Evolutionary conservation across 2,329 filamentous ascomycete genomes (phyloP).

Genomic region (Trichoderma koningii): DNA sequence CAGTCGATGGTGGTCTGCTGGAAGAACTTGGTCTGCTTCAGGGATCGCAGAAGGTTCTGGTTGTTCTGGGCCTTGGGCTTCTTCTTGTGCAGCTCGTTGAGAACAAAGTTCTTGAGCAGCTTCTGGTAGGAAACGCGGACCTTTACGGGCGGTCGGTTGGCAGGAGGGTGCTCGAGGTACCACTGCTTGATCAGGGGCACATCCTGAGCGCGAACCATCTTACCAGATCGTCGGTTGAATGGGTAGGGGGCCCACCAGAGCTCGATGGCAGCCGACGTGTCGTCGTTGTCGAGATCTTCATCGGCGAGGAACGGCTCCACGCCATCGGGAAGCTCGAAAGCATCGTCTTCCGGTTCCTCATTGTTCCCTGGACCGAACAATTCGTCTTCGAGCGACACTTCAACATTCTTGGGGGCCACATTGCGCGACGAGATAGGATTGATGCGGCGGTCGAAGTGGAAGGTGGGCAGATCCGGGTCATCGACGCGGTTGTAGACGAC

Average conservation of each 20-base stretch:
- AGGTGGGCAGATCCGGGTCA: conserved; percentile 86
- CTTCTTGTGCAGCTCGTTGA: conserved; percentile 96
- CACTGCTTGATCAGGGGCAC: conserved; percentile 97
- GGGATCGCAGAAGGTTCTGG: conserved; percentile 82
- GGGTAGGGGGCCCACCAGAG: conserved; percentile 98
- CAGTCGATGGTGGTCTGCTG: conserved; percentile 99
- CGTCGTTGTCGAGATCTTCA: conserved; percentile 83
- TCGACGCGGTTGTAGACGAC: conserved; percentile 87
- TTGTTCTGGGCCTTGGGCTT: conserved; percentile 94
- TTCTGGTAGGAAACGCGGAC: conserved; percentile 98
- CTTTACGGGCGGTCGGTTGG: conserved; percentile 85
- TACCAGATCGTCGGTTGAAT: conserved; percentile 89
- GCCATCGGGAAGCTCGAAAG: conserved; percentile 78
- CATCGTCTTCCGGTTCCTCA: conserved; percentile 73
- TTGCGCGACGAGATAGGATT: conserved; percentile 96
- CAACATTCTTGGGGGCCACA: conserved; percentile 92
- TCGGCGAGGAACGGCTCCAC: conserved; percentile 87
- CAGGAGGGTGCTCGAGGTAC: conserved; percentile 94
- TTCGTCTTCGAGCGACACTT: conserved; percentile 87
- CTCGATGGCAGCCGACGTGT: conserved; percentile 87
- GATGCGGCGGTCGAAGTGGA: conserved; percentile 97
- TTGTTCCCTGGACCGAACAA: conserved; percentile 82
- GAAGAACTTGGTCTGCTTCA: conserved; percentile 98
- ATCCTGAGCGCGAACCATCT: conserved; percentile 96
- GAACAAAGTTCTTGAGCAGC: conserved; percentile 89